These are phyloP conservation scores for Fusarium paranaense DNA, from an alignment of 2,329 filamentous ascomycete genomes.

Conservation along the genomic window DNA sequence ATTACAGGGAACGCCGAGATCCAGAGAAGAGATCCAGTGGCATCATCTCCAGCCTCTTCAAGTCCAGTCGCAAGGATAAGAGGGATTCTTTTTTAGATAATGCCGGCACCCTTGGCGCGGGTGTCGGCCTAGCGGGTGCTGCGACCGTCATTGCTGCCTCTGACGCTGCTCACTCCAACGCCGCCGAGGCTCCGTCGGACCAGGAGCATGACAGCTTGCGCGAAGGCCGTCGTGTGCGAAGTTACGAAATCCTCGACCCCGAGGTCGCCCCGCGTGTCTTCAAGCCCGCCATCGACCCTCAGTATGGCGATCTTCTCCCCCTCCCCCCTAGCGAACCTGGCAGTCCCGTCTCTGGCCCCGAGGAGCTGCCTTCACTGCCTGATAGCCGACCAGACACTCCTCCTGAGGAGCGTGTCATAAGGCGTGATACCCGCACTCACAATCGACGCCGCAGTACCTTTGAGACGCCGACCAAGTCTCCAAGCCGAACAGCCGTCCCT, in stretches of 20 bases:
- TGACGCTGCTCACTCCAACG: conserved; percentile 57
- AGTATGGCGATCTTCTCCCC: conserved; percentile 73
- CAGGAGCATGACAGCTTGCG: conserved; percentile 50
- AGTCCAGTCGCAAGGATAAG: conserved; percentile 55
- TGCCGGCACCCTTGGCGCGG: conserved; percentile 76
- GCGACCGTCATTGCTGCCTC: conserved; percentile 54
- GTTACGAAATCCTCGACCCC: conserved; percentile 61
- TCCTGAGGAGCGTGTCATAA: conserved; percentile 58
- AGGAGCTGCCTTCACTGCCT: conserved; percentile 65
- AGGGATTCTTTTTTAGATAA: conserved; percentile 78
- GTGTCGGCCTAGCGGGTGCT: conserved; percentile 72
- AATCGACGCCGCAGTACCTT: conserved; percentile 62
- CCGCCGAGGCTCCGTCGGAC: conserved; percentile 57
- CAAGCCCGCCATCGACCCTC: conserved; percentile 74
- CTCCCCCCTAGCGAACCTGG: conserved; percentile 70
- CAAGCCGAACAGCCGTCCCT: conserved; percentile 69
- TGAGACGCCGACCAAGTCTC: conserved; percentile 62
- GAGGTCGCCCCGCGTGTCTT: conserved; percentile 69
- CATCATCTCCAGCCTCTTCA: conserved; percentile 63
- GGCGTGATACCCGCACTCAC: conserved; percentile 56
- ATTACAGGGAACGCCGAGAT: conserved; percentile 44
- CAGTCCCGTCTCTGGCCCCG: conserved; percentile 55
- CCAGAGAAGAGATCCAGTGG: conserved; percentile 55
- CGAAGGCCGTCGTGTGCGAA: conserved; percentile 38
- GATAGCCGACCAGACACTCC: conserved; percentile 71